Evolutionary conservation across 192 early-diverging fungal genomes (phyloP), one percentile per base, ranked within the genome.

Genomic region (Powellomyces hirtus): DNA sequence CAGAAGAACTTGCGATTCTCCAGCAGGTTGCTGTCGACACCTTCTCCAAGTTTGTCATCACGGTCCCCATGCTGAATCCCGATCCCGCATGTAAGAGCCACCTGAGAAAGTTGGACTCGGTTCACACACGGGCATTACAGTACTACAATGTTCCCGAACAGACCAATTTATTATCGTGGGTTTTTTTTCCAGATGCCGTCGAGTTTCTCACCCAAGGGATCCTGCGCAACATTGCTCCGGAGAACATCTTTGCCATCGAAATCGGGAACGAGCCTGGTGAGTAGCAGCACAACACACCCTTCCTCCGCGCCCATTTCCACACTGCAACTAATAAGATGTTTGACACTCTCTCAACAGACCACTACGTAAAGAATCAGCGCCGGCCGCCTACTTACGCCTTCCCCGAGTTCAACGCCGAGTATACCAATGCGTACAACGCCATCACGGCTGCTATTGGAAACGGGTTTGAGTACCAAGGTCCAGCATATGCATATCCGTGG

Each of bases 31-130:
- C 57, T 4, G 57, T 56, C 5, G 2, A 4, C 16, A 69, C 67
- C 18, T 16, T 37, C 13, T 10, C 16, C 38, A 69, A 59, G 26
- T 26, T 60, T 8, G 26, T 36, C 13, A 26, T 69, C 24, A 60
- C 38, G 5, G 58, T 69, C 10, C 58, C 67, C 1, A 69, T 69
- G 67, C 46, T 69, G 38, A 69, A 45, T 50, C 56, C 67, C 16
- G 58, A 69, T 27, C 67, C 67, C 18, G 65, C 65, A 24, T 67
- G 65, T 67, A 58, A 67, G 52, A n/a, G n/a, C n/a, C n/a, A n/a
- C n/a, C n/a, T n/a, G n/a, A n/a, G n/a, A n/a, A n/a, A n/a, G n/a
- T n/a, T n/a, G n/a, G n/a, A n/a, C n/a, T n/a, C n/a, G n/a, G n/a
- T n/a, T n/a, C n/a, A n/a, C n/a, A n/a, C n/a, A n/a, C n/a, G n/a